Conservation (phyloP, 495 filamentous ascomycete genomes). For the Annulohypoxylon bovei region DNA sequence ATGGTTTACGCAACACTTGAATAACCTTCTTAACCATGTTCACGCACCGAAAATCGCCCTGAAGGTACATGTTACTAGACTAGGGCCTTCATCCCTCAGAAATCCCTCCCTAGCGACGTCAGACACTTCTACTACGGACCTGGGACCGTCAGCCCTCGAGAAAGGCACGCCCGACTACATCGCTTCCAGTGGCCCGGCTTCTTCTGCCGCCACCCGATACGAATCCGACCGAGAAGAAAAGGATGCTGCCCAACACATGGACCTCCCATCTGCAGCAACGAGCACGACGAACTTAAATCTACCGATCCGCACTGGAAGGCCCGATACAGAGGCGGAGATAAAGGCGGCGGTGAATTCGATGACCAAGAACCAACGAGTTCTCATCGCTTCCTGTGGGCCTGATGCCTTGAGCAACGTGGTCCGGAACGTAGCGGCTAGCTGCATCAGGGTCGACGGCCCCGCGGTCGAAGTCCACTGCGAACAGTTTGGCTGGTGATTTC, state of each 20-base stretch:
- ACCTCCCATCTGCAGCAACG: constrained; percentile 13
- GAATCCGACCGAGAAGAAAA: constrained; percentile 35
- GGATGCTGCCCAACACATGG: not conserved
- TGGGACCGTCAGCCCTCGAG: constrained; percentile 10
- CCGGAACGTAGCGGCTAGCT: constrained; percentile 60
- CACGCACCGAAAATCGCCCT: constrained; percentile 58
- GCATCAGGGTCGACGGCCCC: constrained; percentile 59
- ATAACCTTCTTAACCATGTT: constrained; percentile 51
- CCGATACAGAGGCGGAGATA: constrained; percentile 55
- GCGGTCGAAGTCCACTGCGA: constrained; percentile 64
- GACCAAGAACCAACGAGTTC: constrained; percentile 53
- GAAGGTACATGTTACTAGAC: constrained; percentile 57
- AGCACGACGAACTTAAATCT: constrained; percentile 26
- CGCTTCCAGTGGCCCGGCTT: constrained; percentile 21
- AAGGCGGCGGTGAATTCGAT: constrained; percentile 52
- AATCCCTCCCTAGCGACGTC: constrained; percentile 6
- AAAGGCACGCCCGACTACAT: constrained; percentile 16
- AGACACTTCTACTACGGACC: constrained; percentile 13
- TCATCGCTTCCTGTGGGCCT: constrained; percentile 64
- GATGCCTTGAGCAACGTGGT: constrained; percentile 58
- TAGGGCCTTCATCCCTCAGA: constrained; percentile 1
- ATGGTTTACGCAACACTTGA: constrained; percentile 63
- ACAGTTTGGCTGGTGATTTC: constrained; percentile 63
- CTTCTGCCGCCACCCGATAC: constrained; percentile 36
- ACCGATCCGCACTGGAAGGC: constrained; percentile 51